Conservation (phyloP, 768 basidiomycete genomes). For the Zangia roseola region DNA sequence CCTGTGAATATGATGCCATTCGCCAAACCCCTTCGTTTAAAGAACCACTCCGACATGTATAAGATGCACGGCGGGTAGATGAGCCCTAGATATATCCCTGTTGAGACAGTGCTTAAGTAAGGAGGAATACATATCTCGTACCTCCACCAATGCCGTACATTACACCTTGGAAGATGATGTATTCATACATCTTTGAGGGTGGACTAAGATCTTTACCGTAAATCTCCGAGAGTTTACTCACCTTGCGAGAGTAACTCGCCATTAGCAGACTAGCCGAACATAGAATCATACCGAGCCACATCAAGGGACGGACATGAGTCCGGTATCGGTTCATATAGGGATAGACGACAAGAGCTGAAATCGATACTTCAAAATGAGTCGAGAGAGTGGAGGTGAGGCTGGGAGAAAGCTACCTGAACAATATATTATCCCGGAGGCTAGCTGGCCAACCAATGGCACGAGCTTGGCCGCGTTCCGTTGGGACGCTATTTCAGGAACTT, state of each 20-base stretch:
- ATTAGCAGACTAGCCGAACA: slow-evolving; percentile 1
- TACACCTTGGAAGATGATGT: slow-evolving; percentile 3
- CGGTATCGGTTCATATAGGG: not conserved
- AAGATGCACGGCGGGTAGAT: not conserved
- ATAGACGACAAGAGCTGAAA: not conserved
- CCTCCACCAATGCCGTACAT: slow-evolving; percentile 5
- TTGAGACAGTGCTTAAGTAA: not conserved
- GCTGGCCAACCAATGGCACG: not conserved
- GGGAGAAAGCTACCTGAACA: not conserved
- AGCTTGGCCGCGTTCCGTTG: slow-evolving; percentile 1
- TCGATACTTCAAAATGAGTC: not conserved
- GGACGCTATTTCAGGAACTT: not conserved
- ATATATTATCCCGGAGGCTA: not conserved
- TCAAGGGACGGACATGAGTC: slow-evolving; percentile 1
- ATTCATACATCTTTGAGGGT: not conserved
- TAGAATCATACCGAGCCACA: slow-evolving; percentile 1
- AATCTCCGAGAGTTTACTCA: no score
- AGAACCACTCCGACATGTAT: slow-evolving; percentile 1
- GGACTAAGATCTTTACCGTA: not conserved
- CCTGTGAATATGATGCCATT: not conserved
- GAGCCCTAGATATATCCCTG: not conserved
- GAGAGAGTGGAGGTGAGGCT: not conserved
- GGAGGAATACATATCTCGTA: not conserved
- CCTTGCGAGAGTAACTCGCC: slow-evolving; percentile 1
- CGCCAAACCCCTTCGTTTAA: not conserved